Conservation (phyloP, 352 stramenopile species). For the Phytophthora sojae region DNA sequence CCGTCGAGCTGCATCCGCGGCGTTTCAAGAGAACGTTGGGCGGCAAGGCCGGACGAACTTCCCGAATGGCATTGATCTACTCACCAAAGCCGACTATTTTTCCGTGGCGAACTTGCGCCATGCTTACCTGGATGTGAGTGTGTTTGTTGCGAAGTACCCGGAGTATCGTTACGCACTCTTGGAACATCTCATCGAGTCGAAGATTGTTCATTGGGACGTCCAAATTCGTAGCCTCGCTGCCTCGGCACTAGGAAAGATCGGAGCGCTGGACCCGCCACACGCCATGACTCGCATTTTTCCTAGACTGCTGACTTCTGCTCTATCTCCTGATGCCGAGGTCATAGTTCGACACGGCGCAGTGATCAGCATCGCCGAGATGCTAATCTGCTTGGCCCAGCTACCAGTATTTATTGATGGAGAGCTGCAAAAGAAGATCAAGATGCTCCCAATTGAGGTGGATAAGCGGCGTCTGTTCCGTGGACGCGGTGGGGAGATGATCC, state of each 20-base stretch:
- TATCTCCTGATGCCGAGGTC: constrained; percentile 91
- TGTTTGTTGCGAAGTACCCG: constrained; percentile 92
- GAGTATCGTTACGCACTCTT: constrained; percentile 88
- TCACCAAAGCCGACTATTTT: constrained; percentile 98
- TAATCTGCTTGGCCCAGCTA: constrained; percentile 52
- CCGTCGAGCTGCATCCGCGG: constrained; percentile 96
- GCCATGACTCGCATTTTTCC: constrained; percentile 84
- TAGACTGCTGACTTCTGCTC: constrained; percentile 77
- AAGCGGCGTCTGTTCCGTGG: constrained; percentile 96
- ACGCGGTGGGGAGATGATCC: constrained; percentile 96
- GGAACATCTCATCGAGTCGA: constrained; percentile 84
- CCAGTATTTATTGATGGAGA: constrained; percentile 78
- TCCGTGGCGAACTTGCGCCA: constrained; percentile 93
- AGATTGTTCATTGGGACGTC: constrained; percentile 97
- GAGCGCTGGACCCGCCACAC: constrained; percentile 80
- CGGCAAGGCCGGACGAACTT: constrained; percentile 94
- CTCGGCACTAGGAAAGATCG: constrained; percentile 87
- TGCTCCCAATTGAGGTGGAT: constrained; percentile 90
- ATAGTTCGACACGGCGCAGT: constrained; percentile 94
- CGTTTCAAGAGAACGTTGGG: constrained; percentile 97
- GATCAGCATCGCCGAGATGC: constrained; percentile 91
- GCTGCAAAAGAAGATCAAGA: constrained; percentile 73
- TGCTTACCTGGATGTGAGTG: constrained; percentile 93
- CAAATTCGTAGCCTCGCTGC: constrained; percentile 92
- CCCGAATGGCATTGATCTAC: constrained; percentile 96